These are phyloP conservation scores for Spinacia oleracea DNA, from an alignment of 179 eudicot species.

Conservation along the genomic window DNA sequence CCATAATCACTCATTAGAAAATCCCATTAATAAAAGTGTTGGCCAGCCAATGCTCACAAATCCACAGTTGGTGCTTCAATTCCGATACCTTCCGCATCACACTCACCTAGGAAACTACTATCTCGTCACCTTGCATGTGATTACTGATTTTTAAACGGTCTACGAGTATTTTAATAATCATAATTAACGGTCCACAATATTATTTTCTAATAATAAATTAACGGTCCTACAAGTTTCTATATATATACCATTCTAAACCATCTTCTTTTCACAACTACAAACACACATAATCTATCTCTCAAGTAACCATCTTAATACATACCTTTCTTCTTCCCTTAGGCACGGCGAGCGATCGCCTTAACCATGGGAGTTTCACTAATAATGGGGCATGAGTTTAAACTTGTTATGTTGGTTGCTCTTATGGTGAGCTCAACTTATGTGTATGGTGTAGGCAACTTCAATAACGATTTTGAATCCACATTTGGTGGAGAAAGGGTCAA, in stretches of 20 bases:
- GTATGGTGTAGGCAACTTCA: constrained; percentile 29
- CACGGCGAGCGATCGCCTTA: background rate
- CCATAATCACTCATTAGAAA: too few species aligned
- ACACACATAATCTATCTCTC: background rate
- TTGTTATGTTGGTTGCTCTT: background rate
- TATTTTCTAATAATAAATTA: background rate
- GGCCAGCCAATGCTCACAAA: constrained; percentile 8
- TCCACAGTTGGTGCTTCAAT: constrained; percentile 2
- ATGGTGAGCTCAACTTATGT: background rate
- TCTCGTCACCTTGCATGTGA: constrained; percentile 5
- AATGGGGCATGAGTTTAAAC: background rate
- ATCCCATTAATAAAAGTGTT: background rate
- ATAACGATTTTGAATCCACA: constrained; percentile 38
- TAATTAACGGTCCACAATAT: background rate
- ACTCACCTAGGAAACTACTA: constrained; percentile 17
- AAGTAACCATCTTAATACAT: background rate
- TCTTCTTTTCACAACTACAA: background rate
- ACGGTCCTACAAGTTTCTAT: background rate
- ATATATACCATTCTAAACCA: background rate
- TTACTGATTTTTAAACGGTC: background rate
- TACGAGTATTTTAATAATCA: background rate
- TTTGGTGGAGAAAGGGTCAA: constrained; percentile 41
- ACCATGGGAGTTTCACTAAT: constrained; percentile 11
- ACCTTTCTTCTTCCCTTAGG: background rate
- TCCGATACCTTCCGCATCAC: constrained; percentile 3